Evolutionary conservation across 2,329 filamentous ascomycete species (phyloP), one percentile per base, ranked within the genome.

Genomic region (Albophoma yamanashiensis): DNA sequence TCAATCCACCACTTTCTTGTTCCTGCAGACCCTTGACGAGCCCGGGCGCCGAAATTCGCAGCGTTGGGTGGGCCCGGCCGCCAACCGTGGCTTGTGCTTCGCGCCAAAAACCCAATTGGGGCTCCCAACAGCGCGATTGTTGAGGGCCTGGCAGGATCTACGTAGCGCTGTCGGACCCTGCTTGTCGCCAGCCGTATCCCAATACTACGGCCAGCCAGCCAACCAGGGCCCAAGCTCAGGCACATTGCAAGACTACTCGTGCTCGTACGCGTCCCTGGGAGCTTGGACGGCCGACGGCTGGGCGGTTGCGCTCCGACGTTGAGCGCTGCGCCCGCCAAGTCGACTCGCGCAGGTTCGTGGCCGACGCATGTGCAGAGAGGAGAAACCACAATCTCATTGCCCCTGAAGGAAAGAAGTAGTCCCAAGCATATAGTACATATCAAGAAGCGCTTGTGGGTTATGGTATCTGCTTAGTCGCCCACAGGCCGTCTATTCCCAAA

Each of bases 341-440:
- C 25, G 15, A n/a, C 17, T n/a, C 27, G 8, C 17, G 17, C 9
- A 31, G 1, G 3, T 34, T 34, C 27, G 50, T 27, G 8, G 50
- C 50, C 31, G 31, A 15, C 20, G 50, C 31, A 14, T n/a, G 50
- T 39, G 39, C 58, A n/a, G 45, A 50, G 50, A 38, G 55, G 47
- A 42, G 31, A 40, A 36, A 36, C 43, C 57, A 47, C 57, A 47
- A 64, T 63, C 59, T 62, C 58, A 62, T 64, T 62, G 62, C 58
- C 52, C 62, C 63, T 60, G 62, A 39, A 57, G 31, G 60, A 58
- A 58, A 63, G 53, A 58, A 65, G 61, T 58, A 61, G 58, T 60
- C 62, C 64, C 61, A 64, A 63, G 57, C 58, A 61, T 66, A 65
- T 63, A 64, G 60, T 67, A 67, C 66, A 67, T 62, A 45, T 67